Evolutionary conservation across 2,329 filamentous ascomycete species (phyloP).

Genomic region (Xylariales sp.): DNA sequence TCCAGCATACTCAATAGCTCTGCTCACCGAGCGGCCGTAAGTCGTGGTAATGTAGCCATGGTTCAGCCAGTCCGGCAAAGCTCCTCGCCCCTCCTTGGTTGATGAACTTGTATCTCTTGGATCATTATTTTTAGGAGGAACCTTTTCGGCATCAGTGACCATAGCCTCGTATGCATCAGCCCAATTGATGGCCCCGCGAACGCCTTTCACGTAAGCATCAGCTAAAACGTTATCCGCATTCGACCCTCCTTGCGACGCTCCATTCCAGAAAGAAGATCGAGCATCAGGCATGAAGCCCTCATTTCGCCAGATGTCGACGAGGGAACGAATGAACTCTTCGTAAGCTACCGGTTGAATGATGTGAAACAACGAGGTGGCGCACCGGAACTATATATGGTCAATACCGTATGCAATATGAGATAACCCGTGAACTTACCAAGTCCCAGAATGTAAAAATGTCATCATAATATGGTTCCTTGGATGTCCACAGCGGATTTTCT

Average conservation of each 20-base stretch:
- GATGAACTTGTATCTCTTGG: conserved; percentile 53
- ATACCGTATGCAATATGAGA: too few species aligned
- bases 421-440: conserved; percentile 28
- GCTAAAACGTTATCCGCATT: conserved; percentile 70
- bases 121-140: conserved; percentile 55
- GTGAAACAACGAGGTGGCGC: conserved; percentile 60
- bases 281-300: conserved; percentile 63
- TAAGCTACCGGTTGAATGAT: conserved; percentile 59
- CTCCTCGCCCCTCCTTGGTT: conserved; percentile 64
- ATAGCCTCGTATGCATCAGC: conserved; percentile 56
- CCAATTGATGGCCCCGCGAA: conserved; percentile 61
- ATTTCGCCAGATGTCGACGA: conserved; percentile 64
- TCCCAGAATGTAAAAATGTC: conserved; percentile 70
- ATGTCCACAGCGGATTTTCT: conserved; percentile 64
- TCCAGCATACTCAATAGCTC: conserved; percentile 62
- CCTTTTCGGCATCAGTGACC: conserved; percentile 62
- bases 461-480: conserved; percentile 64
- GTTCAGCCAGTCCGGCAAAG: conserved; percentile 62
- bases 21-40: conserved; percentile 56
- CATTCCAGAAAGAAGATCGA: conserved; percentile 65
- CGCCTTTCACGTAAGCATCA: conserved; percentile 66
- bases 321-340: conserved; percentile 60
- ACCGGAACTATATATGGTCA: conserved; percentile 49
- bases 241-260: conserved; percentile 63
- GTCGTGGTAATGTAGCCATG: conserved; percentile 61